Evolutionary conservation across 2,329 filamentous ascomycete genomes (phyloP).

Genomic region (Moelleriella libera): DNA sequence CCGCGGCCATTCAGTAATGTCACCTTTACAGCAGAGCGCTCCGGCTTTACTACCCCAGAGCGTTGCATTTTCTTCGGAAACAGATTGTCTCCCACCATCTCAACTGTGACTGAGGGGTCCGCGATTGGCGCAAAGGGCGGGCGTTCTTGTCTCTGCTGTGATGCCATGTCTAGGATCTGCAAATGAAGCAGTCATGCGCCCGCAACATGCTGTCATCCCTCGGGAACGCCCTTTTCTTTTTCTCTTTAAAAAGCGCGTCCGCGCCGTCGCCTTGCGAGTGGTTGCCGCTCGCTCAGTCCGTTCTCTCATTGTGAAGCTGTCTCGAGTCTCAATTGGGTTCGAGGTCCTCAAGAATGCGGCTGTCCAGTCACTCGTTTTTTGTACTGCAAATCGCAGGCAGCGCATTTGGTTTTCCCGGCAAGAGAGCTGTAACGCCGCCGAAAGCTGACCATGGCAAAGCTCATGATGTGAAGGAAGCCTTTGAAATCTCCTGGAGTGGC

Average conservation of each 20-base stretch:
- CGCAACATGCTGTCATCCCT: neutral
- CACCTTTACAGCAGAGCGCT: too few species aligned
- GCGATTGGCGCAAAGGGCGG: neutral
- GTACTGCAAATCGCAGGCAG: conserved; percentile 4
- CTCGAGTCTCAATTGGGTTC: neutral
- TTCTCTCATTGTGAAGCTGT: neutral
- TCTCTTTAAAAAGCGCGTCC: too few species aligned
- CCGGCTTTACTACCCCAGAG: too few species aligned
- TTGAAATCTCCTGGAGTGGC: conserved; percentile 56
- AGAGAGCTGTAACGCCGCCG: conserved; percentile 2
- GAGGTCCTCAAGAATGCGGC: conserved; percentile 4
- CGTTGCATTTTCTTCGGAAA: too few species aligned
- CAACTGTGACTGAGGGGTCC: neutral
- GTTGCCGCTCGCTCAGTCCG: neutral
- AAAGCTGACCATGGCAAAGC: conserved; percentile 28
- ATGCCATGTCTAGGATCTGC: conserved; percentile 4
- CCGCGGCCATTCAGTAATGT: too few species aligned
- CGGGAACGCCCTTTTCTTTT: neutral
- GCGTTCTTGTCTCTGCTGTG: neutral
- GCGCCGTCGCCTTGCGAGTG: too few species aligned
- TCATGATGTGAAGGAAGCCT: conserved; percentile 51
- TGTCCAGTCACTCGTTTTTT: conserved; percentile 1
- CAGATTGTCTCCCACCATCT: neutral
- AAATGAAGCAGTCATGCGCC: neutral
- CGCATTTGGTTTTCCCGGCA: conserved; percentile 3